These are phyloP conservation scores for Fagus sylvatica DNA, from an alignment of 306 rosid species.

Conservation along the genomic window DNA sequence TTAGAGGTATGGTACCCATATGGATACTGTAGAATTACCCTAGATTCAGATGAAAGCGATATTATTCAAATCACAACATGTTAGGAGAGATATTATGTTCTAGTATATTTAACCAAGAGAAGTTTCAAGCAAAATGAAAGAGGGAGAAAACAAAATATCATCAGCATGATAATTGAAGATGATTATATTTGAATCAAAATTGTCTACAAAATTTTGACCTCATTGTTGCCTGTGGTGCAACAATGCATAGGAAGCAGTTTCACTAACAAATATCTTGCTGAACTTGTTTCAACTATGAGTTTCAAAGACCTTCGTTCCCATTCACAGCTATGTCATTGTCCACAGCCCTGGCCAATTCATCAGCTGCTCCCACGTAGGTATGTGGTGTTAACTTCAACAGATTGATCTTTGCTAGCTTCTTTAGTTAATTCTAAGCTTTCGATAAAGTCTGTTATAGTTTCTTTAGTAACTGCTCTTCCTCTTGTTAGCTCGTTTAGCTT, in stretches of 20 bases:
- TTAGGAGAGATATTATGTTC: too few species aligned
- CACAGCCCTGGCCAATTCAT: constrained; percentile 65
- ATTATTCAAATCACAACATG: too few species aligned
- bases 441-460: constrained; percentile 72
- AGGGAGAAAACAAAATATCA: not conserved
- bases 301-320: constrained; percentile 15
- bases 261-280: not conserved
- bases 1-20: too few species aligned
- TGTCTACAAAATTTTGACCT: not conserved
- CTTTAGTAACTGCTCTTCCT: constrained; percentile 77
- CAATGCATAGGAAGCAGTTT: not conserved
- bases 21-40: too few species aligned
- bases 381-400: constrained; percentile 72
- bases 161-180: not conserved
- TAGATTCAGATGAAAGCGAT: too few species aligned
- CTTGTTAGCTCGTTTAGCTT: constrained; percentile 84
- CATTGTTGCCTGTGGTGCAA: not conserved
- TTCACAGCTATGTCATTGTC: not conserved
- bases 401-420: constrained; percentile 52
- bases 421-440: constrained; percentile 70
- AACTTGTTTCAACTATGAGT: constrained; percentile 4
- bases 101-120: not conserved
- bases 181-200: not conserved
- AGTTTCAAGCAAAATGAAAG: not conserved
- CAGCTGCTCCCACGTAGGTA: constrained; percentile 81